Conservation (phyloP, 495 filamentous ascomycete genomes). For the Aspergillus diversus region DNA sequence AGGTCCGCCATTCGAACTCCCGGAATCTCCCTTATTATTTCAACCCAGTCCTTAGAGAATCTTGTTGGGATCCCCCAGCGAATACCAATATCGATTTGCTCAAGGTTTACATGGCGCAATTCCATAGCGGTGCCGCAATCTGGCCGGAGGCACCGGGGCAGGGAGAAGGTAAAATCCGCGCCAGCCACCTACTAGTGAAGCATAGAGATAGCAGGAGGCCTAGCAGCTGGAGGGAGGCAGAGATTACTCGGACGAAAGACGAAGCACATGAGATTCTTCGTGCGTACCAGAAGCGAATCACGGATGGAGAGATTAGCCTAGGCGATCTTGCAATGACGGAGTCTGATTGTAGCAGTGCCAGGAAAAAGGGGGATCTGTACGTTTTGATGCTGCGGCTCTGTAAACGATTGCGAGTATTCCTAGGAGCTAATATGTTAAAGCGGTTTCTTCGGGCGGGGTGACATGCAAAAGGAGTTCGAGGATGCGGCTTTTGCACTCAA, state of each 20-base stretch:
- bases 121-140: conserved; percentile 66
- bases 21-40: conserved; percentile 99
- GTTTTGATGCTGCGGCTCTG: conserved; percentile 29
- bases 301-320: conserved; percentile 64
- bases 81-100: conserved; percentile 88
- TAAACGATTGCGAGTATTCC: not conserved
- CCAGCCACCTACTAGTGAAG: conserved; percentile 90
- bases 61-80: conserved; percentile 89
- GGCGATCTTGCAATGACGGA: conserved; percentile 84
- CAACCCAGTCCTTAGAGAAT: conserved; percentile 78
- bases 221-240: conserved; percentile 85
- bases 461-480: conserved; percentile 99
- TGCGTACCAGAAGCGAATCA: conserved; percentile 73
- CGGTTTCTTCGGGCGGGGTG: conserved; percentile 87
- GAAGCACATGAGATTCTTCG: conserved; percentile 79
- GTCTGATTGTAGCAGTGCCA: conserved; percentile 91
- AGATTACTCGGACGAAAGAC: conserved; percentile 85
- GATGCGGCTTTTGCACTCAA: conserved; percentile 88
- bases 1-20: conserved; percentile 93
- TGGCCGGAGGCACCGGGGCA: conserved; percentile 52
- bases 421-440: conserved; percentile 44
- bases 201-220: conserved; percentile 84
- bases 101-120: conserved; percentile 85
- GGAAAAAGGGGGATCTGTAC: conserved; percentile 89
- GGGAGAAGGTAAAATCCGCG: conserved; percentile 84